phyloP scores from a whole-genome alignment of 768 basidiomycete genomes.

The Leccinum fibrillosum region DNA sequence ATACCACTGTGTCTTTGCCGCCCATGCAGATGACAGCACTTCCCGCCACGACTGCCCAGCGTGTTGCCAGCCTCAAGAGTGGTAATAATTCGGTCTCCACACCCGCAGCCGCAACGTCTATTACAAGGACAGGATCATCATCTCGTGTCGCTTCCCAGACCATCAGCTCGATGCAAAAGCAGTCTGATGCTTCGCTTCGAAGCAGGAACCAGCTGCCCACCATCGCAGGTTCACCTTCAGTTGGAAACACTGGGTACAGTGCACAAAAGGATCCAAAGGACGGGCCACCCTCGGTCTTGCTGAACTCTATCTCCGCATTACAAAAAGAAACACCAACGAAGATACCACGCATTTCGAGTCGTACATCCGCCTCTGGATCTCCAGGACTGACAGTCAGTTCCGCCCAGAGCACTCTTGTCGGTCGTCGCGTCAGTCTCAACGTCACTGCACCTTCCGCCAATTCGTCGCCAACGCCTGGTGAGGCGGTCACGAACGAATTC shows the following conservation, averaged over 20 bases:
- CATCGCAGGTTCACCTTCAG: constrained; percentile 91
- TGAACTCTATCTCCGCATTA: constrained; percentile 49
- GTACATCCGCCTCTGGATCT: constrained; percentile 70
- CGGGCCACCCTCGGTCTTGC: constrained; percentile 48
- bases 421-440: constrained; percentile 66
- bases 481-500: constrained; percentile 64
- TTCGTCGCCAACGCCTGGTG: constrained; percentile 54
- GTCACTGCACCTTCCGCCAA: constrained; percentile 57
- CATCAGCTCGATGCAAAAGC: constrained; percentile 83
- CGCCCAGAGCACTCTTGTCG: constrained; percentile 44
- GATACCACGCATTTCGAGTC: constrained; percentile 89
- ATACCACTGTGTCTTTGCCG: constrained; percentile 69
- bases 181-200: constrained; percentile 78
- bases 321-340: constrained; percentile 88
- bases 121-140: constrained; percentile 43
- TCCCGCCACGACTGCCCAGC: constrained; percentile 76
- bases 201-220: constrained; percentile 78
- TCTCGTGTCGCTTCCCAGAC: constrained; percentile 79
- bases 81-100: constrained; percentile 44
- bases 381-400: constrained; percentile 64
- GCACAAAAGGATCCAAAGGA: constrained; percentile 56
- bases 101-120: constrained; percentile 36
- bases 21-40: constrained; percentile 90
- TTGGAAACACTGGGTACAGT: constrained; percentile 58
- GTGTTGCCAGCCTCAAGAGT: constrained; percentile 78